Evolutionary conservation across 805 yeast species (phyloP).

Genomic region (Hanseniaspora thailandica): DNA sequence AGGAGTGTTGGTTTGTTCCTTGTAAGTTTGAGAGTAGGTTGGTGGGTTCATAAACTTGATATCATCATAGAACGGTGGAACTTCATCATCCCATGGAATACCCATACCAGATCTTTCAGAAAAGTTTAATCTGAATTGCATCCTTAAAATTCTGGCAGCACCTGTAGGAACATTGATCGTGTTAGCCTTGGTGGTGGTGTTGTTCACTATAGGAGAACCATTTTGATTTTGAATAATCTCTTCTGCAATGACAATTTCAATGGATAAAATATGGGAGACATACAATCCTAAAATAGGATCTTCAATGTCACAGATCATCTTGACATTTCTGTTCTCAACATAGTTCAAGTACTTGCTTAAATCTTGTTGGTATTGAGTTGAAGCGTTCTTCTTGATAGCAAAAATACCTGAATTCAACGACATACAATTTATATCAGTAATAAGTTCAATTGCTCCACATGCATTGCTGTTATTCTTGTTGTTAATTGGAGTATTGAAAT

Average conservation of each 20-base stretch:
- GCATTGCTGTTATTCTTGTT: background rate
- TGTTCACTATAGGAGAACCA: constrained; percentile 23
- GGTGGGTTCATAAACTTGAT: constrained; percentile 82
- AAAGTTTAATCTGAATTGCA: constrained; percentile 78
- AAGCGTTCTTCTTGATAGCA: constrained; percentile 35
- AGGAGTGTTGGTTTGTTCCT: background rate
- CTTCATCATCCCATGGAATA: constrained; percentile 97
- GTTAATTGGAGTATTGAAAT: constrained; percentile 33
- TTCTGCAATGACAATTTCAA: constrained; percentile 91
- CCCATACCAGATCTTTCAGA: constrained; percentile 93
- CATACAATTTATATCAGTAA: constrained; percentile 56
- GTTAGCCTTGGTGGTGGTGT: constrained; percentile 9
- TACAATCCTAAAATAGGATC: constrained; percentile 71
- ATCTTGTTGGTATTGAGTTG: constrained; percentile 25
- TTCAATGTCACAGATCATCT: constrained; percentile 65
- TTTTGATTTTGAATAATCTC: constrained; percentile 45
- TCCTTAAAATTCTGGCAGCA: constrained; percentile 82
- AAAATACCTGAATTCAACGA: constrained; percentile 44
- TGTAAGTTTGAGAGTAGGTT: constrained; percentile 34
- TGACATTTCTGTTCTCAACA: constrained; percentile 20
- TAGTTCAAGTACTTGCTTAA: constrained; percentile 28
- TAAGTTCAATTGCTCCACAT: constrained; percentile 67
- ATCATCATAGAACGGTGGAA: constrained; percentile 89
- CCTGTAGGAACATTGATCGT: constrained; percentile 76
- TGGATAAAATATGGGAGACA: constrained; percentile 63